Percentiles rank a stretch among this genome's conserved stretches.
These are phyloP conservation scores for Neurospora sublineolata DNA, from an alignment of 495 filamentous ascomycete genomes.

Conservation along the genomic window DNA sequence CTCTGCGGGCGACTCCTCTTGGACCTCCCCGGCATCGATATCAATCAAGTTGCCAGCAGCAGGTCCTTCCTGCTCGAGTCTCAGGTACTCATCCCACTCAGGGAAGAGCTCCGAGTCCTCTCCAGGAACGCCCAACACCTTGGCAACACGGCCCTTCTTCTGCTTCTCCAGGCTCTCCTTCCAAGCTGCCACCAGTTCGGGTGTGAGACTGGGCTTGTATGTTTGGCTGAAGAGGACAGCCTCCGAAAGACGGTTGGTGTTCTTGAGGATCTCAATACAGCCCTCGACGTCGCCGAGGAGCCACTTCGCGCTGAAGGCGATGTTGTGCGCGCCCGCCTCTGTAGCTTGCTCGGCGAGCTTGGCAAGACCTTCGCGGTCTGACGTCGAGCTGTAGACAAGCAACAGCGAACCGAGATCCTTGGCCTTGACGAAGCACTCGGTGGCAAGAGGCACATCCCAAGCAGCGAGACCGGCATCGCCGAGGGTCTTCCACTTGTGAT, in stretches of 20 bases:
- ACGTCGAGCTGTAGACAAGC: slow-evolving; percentile 72
- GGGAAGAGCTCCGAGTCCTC: slow-evolving; percentile 91
- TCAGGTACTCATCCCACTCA: slow-evolving; percentile 85
- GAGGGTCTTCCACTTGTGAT: slow-evolving; percentile 96
- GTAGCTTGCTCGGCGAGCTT: slow-evolving; percentile 63
- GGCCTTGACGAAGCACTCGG: slow-evolving; percentile 83
- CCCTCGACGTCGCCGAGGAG: slow-evolving; percentile 69
- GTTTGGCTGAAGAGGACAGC: slow-evolving; percentile 87
- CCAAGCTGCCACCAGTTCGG: slow-evolving; percentile 61
- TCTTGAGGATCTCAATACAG: slow-evolving; percentile 68
- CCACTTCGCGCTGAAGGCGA: slow-evolving; percentile 87
- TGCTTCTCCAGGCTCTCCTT: slow-evolving; percentile 66
- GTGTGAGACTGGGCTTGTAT: slow-evolving; percentile 73
- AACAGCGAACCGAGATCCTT: slow-evolving; percentile 84
- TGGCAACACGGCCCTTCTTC: slow-evolving; percentile 73
- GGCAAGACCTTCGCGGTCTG: slow-evolving; percentile 59
- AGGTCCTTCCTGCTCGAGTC: slow-evolving; percentile 59
- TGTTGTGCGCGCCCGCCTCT: slow-evolving; percentile 69
- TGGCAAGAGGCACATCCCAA: slow-evolving; percentile 80
- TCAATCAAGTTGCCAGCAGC: slow-evolving; percentile 37
- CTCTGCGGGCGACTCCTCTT: slow-evolving; percentile 8
- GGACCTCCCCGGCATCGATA: slow-evolving; percentile 12
- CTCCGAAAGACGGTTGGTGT: slow-evolving; percentile 69
- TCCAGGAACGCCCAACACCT: slow-evolving; percentile 70
- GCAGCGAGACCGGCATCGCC: slow-evolving; percentile 78